These are phyloP conservation scores for Fusarium napiforme DNA, from an alignment of 2,329 filamentous ascomycete species.

Conservation along the genomic window DNA sequence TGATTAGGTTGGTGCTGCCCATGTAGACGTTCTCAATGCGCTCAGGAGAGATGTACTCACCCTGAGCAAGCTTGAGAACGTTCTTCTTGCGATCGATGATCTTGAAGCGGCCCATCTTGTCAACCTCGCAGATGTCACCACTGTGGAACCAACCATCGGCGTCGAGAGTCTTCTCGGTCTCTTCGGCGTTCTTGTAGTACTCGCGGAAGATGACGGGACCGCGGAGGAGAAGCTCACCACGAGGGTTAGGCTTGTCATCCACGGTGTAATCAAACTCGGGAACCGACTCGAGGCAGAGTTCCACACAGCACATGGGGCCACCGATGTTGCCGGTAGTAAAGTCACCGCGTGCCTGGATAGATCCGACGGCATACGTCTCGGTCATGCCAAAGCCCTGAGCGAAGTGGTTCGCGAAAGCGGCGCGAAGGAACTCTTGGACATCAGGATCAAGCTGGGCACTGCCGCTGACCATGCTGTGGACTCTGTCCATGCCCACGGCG, in stretches of 20 bases:
- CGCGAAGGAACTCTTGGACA: conserved; percentile 88
- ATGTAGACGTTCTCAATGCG: conserved; percentile 95
- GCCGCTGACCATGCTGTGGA: conserved; percentile 81
- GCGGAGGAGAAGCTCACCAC: conserved; percentile 88
- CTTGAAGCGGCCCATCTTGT: conserved; percentile 85
- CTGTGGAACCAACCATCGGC: conserved; percentile 97
- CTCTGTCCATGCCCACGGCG: conserved; percentile 83
- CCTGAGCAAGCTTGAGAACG: conserved; percentile 97
- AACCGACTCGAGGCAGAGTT: conserved; percentile 85
- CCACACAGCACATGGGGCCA: conserved; percentile 71
- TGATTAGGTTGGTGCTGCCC: conserved; percentile 80
- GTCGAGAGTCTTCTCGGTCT: conserved; percentile 85
- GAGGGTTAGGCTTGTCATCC: conserved; percentile 87
- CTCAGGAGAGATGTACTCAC: conserved; percentile 98
- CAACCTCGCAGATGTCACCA: conserved; percentile 88
- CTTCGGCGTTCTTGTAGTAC: conserved; percentile 90
- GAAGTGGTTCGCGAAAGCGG: conserved; percentile 82
- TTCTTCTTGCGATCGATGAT: conserved; percentile 99
- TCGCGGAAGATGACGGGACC: conserved; percentile 83
- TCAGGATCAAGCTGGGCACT: conserved; percentile 90
- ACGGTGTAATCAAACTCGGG: conserved; percentile 94
- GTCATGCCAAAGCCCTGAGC: conserved; percentile 93
- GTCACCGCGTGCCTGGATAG: conserved; percentile 77
- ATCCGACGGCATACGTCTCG: conserved; percentile 85
- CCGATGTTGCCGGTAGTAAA: conserved; percentile 85